phyloP scores from a whole-genome alignment of 2,329 filamentous ascomycete species.

The Geosmithia putterillii region DNA sequence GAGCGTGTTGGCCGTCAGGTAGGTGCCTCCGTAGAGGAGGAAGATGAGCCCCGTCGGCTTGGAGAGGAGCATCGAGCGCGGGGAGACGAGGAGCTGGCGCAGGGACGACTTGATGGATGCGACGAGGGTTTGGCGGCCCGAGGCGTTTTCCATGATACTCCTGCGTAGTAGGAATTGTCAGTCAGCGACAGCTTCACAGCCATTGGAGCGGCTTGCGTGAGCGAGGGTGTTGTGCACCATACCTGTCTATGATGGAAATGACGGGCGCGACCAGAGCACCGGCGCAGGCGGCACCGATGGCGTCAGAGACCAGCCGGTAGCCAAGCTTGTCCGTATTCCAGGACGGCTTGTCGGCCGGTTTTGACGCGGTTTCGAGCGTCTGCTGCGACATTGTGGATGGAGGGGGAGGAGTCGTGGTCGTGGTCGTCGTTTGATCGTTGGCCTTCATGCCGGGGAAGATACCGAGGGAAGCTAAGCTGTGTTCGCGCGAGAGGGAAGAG shows the following conservation, averaged over 20 bases:
- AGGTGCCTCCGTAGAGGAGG: conserved; percentile 76
- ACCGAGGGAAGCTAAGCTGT: no score
- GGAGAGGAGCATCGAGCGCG: conserved; percentile 48
- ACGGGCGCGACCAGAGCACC: conserved; percentile 69
- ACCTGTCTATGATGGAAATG: conserved; percentile 83
- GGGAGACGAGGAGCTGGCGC: conserved; percentile 40
- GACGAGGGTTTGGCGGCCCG: conserved; percentile 48
- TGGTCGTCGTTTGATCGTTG: not conserved
- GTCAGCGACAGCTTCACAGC: not conserved
- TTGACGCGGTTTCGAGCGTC: not conserved
- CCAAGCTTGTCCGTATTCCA: conserved; percentile 72
- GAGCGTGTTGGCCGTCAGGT: conserved; percentile 75
- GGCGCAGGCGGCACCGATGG: conserved; percentile 55
- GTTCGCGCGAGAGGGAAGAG: not conserved
- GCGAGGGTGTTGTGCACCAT: conserved; percentile 6
- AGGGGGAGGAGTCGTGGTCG: not conserved
- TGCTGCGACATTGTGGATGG: not conserved
- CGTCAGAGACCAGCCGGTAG: conserved; percentile 54
- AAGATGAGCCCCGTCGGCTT: conserved; percentile 59
- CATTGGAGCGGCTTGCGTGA: no score
- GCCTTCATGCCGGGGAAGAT: not conserved
- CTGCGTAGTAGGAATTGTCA: conserved; percentile 22
- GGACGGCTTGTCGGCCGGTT: conserved; percentile 7
- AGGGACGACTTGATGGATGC: conserved; percentile 49
- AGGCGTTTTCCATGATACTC: conserved; percentile 74